Percentiles rank a stretch among this genome's conserved stretches.
These are phyloP conservation scores for Tuber magnatum DNA, from an alignment of 495 filamentous ascomycete species.

Conservation along the genomic window DNA sequence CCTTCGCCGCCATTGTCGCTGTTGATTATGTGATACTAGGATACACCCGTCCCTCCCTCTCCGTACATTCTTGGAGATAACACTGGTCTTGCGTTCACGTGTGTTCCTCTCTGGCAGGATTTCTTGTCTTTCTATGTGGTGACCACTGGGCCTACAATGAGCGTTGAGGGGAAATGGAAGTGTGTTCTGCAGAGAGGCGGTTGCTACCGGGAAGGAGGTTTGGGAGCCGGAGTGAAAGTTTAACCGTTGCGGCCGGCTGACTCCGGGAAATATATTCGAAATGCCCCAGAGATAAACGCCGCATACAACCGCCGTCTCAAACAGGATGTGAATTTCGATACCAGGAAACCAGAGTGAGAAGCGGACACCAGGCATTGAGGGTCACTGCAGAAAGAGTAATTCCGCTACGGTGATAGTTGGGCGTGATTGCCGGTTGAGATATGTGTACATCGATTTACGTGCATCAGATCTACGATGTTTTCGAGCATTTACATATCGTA, in stretches of 20 bases:
- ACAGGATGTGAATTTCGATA: conserved; percentile 66
- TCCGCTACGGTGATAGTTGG: background rate
- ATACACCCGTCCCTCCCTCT: conserved; percentile 17
- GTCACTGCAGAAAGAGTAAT: conserved; percentile 23
- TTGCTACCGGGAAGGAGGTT: conserved; percentile 95
- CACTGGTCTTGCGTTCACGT: conserved; percentile 54
- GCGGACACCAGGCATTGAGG: conserved; percentile 47
- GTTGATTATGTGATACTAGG: conserved; percentile 31
- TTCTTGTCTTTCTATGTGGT: conserved; percentile 82
- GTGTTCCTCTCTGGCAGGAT: conserved; percentile 98
- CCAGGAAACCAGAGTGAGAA: conserved; percentile 46
- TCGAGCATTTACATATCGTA: background rate
- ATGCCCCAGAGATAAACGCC: conserved; percentile 67
- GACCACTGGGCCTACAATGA: conserved; percentile 60
- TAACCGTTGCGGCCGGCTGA: conserved; percentile 13
- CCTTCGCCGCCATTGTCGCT: too few species aligned
- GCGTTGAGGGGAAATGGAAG: conserved; percentile 76
- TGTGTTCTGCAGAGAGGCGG: conserved; percentile 85
- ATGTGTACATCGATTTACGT: background rate
- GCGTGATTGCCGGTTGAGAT: background rate
- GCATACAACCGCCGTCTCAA: conserved; percentile 81
- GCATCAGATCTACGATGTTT: background rate
- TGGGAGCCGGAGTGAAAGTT: conserved; percentile 33
- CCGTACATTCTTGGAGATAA: background rate
- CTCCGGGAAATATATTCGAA: conserved; percentile 55